Percentiles rank a stretch among this genome's conserved stretches.
Evolutionary conservation across 1,284 basidiomycete species (phyloP).

Genomic region (Apiotrichum sp.): DNA sequence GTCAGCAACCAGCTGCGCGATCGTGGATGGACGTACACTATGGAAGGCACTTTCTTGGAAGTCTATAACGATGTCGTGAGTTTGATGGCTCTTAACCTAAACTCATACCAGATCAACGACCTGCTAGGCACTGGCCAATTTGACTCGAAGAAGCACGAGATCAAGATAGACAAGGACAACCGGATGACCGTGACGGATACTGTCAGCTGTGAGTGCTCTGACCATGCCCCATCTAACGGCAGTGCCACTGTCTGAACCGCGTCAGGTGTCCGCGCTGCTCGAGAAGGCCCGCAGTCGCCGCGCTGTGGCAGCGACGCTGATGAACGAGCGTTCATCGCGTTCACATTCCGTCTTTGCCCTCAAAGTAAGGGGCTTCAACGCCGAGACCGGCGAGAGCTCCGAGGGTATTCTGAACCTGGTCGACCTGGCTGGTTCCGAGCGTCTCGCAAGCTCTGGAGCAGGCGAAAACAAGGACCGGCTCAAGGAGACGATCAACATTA

Average conservation of each 20-base stretch:
- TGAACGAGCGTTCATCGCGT: constrained; percentile 96
- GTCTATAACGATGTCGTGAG: constrained; percentile 60
- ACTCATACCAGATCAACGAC: constrained; percentile 72
- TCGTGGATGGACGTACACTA: constrained; percentile 83
- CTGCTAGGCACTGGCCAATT: constrained; percentile 77
- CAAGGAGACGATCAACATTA: constrained; percentile 91
- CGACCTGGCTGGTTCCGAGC: constrained; percentile 88
- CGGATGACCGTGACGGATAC: constrained; percentile 73
- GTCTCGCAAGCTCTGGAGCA: constrained; percentile 64
- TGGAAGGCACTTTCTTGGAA: constrained; percentile 92
- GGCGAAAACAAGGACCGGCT: constrained; percentile 73
- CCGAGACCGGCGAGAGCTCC: constrained; percentile 66
- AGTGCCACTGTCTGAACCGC: constrained; percentile 67
- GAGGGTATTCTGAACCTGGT: constrained; percentile 58
- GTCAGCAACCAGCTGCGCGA: constrained; percentile 66
- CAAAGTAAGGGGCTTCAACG: constrained; percentile 57
- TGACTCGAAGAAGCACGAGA: constrained; percentile 90
- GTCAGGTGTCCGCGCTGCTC: constrained; percentile 72
- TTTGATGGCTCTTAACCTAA: background rate
- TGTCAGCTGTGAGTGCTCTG: constrained; percentile 53
- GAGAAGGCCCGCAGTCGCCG: constrained; percentile 73
- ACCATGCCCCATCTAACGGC: constrained; percentile 1
- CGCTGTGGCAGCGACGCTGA: constrained; percentile 87
- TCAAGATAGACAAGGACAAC: constrained; percentile 75
- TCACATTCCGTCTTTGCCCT: constrained; percentile 71